Percentiles rank a stretch among this genome's conserved stretches.
Evolutionary conservation across 108 stramenopile species (phyloP).

Genomic region (Discostella pseudostelligera): DNA sequence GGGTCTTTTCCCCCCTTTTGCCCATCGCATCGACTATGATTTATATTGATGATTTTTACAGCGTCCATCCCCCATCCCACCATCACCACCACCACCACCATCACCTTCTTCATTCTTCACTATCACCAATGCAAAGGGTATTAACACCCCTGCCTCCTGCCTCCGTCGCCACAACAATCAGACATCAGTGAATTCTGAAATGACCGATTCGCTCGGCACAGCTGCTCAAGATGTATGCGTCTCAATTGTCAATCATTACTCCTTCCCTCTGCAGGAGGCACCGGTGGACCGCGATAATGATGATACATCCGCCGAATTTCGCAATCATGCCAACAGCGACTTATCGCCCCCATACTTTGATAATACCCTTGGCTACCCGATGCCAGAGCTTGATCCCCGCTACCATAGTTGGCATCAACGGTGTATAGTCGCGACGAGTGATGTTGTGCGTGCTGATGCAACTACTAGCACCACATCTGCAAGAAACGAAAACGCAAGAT

Average conservation of each 20-base stretch:
- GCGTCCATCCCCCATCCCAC: too few relatives aligned
- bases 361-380: constrained; percentile 7
- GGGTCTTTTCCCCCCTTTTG: too few relatives aligned
- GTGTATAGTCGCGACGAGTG: constrained; percentile 4
- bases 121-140: too few relatives aligned
- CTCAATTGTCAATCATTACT: constrained; percentile 32
- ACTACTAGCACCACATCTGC: not conserved
- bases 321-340: not conserved
- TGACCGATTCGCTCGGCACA: not conserved
- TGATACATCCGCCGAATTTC: not conserved
- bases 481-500: not conserved
- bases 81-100: too few relatives aligned
- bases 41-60: too few relatives aligned
- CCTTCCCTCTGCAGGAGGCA: constrained; percentile 22
- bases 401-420: constrained; percentile 20
- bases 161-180: too few relatives aligned
- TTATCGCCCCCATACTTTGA: constrained; percentile 22
- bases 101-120: too few relatives aligned
- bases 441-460: not conserved
- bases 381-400: constrained; percentile 20
- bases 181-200: too few relatives aligned
- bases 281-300: not conserved
- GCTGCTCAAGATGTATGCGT: constrained; percentile 19
- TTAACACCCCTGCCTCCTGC: too few relatives aligned
- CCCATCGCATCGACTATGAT: too few relatives aligned